Conservation (phyloP, 805 yeast species). For the Wickerhamomyces alni region DNA sequence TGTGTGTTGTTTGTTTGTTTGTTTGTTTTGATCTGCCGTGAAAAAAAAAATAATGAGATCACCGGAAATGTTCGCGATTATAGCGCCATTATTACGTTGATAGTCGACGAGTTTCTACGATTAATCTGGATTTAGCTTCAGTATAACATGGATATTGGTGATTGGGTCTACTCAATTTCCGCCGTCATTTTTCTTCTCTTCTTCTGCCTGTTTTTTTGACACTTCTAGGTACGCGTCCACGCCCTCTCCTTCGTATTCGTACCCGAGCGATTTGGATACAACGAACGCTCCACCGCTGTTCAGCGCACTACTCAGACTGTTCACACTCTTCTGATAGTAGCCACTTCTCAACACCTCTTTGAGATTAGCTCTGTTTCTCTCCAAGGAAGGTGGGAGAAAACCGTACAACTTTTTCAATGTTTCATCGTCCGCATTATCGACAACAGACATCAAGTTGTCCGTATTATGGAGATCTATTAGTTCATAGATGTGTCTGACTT, state of each 20-base stretch:
- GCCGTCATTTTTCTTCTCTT: constrained; percentile 6
- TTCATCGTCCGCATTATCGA: constrained; percentile 21
- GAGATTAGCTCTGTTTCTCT: constrained; percentile 32
- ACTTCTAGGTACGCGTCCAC: constrained; percentile 43
- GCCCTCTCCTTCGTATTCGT: constrained; percentile 50
- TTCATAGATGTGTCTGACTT: constrained; percentile 14
- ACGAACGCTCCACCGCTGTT: constrained; percentile 42
- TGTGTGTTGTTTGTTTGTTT: no score
- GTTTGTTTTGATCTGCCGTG: no score
- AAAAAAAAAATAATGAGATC: no score
- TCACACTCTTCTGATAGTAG: constrained; percentile 39
- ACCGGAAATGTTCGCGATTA: no score
- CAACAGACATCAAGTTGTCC: constrained; percentile 7
- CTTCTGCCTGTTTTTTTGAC: constrained; percentile 25
- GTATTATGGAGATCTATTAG: constrained; percentile 15
- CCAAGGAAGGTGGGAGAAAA: constrained; percentile 38
- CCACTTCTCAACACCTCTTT: constrained; percentile 40
- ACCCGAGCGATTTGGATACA: constrained; percentile 42
- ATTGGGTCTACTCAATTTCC: no score
- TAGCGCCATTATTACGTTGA: no score
- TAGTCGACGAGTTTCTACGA: no score
- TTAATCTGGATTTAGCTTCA: no score
- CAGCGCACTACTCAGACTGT: constrained; percentile 37
- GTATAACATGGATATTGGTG: no score
- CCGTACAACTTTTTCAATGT: constrained; percentile 30